phyloP scores from a whole-genome alignment of 1,284 basidiomycete species.

The Microbotryomycetes sp. region DNA sequence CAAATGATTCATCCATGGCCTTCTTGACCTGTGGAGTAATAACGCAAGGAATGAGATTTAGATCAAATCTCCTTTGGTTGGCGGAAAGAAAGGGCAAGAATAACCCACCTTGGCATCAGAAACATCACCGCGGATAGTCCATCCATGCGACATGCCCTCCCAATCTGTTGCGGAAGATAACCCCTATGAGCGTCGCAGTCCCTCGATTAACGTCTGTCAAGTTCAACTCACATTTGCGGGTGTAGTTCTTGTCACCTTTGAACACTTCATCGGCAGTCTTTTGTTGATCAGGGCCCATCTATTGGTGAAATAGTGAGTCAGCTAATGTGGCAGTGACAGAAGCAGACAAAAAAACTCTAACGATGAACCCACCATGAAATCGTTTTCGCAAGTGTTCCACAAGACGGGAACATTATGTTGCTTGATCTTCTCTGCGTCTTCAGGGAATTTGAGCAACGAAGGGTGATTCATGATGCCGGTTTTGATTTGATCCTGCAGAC shows the following conservation, averaged over 20 bases:
- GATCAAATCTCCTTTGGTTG: slow-evolving; percentile 5
- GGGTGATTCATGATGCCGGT: slow-evolving; percentile 60
- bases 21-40: not conserved
- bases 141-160: slow-evolving; percentile 56
- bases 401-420: slow-evolving; percentile 37
- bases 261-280: slow-evolving; percentile 48
- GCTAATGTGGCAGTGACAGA: not conserved
- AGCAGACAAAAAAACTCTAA: not conserved
- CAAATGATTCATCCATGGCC: slow-evolving; percentile 57
- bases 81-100: not conserved
- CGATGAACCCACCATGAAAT: slow-evolving; percentile 27
- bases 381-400: slow-evolving; percentile 41
- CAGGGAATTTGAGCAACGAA: slow-evolving; percentile 56
- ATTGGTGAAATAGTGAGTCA: not conserved
- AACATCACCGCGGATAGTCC: slow-evolving; percentile 51
- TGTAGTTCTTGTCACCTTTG: slow-evolving; percentile 53
- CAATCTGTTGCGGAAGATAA: not conserved
- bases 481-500: slow-evolving; percentile 48
- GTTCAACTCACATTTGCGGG: slow-evolving; percentile 47
- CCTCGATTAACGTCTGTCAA: not conserved
- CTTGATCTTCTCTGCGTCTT: slow-evolving; percentile 49
- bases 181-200: not conserved
- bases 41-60: not conserved
- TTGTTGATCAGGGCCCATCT: slow-evolving; percentile 16
- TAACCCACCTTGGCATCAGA: slow-evolving; percentile 40